These are phyloP conservation scores for Aureobasidium sp. DNA, from an alignment of 2,329 filamentous ascomycete genomes.

Conservation along the genomic window DNA sequence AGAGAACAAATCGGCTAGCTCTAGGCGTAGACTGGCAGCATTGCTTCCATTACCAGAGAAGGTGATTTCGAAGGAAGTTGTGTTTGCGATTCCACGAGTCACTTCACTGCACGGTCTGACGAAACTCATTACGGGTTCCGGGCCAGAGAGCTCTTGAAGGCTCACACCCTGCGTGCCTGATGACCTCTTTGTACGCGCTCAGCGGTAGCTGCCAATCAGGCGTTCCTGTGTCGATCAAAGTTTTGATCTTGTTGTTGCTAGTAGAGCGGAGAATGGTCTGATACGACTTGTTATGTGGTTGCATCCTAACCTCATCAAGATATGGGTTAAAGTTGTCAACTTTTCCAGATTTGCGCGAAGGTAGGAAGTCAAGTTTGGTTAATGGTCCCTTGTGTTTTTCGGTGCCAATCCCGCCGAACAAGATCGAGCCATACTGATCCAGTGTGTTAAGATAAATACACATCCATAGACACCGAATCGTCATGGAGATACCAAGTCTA, in stretches of 20 bases:
- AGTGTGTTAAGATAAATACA: slow-evolving; percentile 26
- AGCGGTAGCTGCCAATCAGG: slow-evolving; percentile 24
- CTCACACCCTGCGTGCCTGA: not conserved
- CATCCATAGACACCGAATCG: too few species aligned
- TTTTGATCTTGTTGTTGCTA: slow-evolving; percentile 6
- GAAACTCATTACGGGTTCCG: not conserved
- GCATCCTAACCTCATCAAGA: not conserved
- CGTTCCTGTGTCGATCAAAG: slow-evolving; percentile 27
- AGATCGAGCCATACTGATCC: slow-evolving; percentile 22
- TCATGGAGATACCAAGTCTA: too few species aligned
- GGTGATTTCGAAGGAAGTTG: not conserved
- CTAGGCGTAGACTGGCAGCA: not conserved
- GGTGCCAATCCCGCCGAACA: slow-evolving; percentile 30
- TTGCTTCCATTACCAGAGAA: not conserved
- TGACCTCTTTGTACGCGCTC: slow-evolving; percentile 19
- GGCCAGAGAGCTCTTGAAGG: not conserved
- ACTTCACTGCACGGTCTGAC: slow-evolving; percentile 3
- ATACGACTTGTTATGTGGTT: not conserved
- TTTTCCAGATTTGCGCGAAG: not conserved
- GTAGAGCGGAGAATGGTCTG: slow-evolving; percentile 11
- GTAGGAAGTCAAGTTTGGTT: slow-evolving; percentile 18
- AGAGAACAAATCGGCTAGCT: not conserved
- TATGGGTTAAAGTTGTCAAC: not conserved
- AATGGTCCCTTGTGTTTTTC: slow-evolving; percentile 24
- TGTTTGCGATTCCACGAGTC: not conserved